A percentile compares a stretch with the other conserved stretches of the same genome.
Evolutionary conservation across 2,329 filamentous ascomycete species (phyloP).

Genomic region (Penicillium sp.): DNA sequence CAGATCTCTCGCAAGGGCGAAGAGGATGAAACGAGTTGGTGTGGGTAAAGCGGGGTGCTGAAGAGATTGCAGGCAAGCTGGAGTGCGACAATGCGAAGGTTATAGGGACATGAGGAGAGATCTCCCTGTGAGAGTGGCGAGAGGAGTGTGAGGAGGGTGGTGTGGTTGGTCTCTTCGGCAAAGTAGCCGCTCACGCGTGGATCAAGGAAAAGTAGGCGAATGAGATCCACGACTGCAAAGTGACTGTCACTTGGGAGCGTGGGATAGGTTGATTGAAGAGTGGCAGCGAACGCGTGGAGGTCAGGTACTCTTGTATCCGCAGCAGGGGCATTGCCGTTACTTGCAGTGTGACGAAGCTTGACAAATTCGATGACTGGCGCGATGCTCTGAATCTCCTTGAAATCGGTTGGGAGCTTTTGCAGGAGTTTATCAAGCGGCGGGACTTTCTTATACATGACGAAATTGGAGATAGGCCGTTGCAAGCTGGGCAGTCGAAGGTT

Average conservation of each 20-base stretch:
- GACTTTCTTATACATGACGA: slow-evolving; percentile 71
- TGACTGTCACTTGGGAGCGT: slow-evolving; percentile 60
- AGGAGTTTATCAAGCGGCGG: slow-evolving; percentile 79
- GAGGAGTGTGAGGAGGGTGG: slow-evolving; percentile 57
- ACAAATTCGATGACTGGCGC: slow-evolving; percentile 67
- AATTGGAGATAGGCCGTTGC: slow-evolving; percentile 57
- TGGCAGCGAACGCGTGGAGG: slow-evolving; percentile 59
- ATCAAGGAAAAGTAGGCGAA: slow-evolving; percentile 73
- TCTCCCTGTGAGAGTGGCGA: slow-evolving; percentile 47
- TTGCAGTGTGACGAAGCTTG: slow-evolving; percentile 48
- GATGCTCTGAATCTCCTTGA: slow-evolving; percentile 58
- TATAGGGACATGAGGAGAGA: slow-evolving; percentile 64
- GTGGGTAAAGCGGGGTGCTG: slow-evolving; percentile 66
- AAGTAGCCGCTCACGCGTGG: slow-evolving; percentile 75
- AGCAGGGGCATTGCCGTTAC: slow-evolving; percentile 46
- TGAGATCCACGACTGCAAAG: slow-evolving; percentile 81
- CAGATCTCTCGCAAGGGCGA: slow-evolving; percentile 54
- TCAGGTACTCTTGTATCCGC: slow-evolving; percentile 67
- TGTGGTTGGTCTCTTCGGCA: slow-evolving; percentile 66
- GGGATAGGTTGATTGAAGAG: slow-evolving; percentile 54
- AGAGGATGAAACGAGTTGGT: slow-evolving; percentile 54
- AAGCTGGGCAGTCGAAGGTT: slow-evolving; percentile 67
- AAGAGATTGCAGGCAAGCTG: slow-evolving; percentile 87
- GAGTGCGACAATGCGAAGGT: slow-evolving; percentile 74
- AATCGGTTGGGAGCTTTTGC: slow-evolving; percentile 63